Base-by-base conservation (phyloP, 352 stramenopile species). In the Pythium scleroteichum region DNA sequence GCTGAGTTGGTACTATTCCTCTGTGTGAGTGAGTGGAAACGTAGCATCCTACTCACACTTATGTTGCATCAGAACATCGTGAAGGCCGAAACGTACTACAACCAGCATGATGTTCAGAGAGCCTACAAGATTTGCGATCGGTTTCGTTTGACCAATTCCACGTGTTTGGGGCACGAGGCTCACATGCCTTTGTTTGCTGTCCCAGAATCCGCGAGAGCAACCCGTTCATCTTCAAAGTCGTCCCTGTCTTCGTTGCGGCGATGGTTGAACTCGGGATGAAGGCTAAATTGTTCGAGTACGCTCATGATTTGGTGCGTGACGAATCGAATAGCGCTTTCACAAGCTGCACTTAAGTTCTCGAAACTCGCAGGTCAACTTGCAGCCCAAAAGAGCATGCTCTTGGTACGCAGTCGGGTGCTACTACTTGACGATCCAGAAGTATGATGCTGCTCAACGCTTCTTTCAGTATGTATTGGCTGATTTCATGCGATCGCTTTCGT, bases 401-500 rank as follows among this genome's bases (percentile, higher is more conserved):
- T 99, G 97, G 97, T 99, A 98, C 71, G 95, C 92, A 24, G 96
- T 99, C 1, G 97, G 93, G 0, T 97, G 90, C 66, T 99, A 99
- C 71, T 99, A 99, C 71, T 83, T 98, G 45, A 56, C 94, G 23
- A 94, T 97, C 53, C 75, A 89, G 35, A 98, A 98, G 46, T 97
- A 95, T 56, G 96, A 99, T 56, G 77, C 94, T 0, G 96, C 97
- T 0, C 96, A 99, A 66, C 76, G 95, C 56, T 98, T 98, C 76
- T 99, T 98, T 64, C 95, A 98, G 92, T 84, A 14, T 42, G 57
- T 64, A 26, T 2, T 20, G 10, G 22, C 6, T 16, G 14, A 33
- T n/a, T n/a, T n/a, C n/a, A n/a, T n/a, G n/a, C n/a, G n/a, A n/a
- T n/a, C n/a, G 27, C 14, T 32, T 4, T 13, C 17, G 29, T 64